Percentiles rank a stretch among this genome's conserved stretches.
phyloP scores from a whole-genome alignment of 2,329 filamentous ascomycete species.

The Pochonia chlamydosporia region DNA sequence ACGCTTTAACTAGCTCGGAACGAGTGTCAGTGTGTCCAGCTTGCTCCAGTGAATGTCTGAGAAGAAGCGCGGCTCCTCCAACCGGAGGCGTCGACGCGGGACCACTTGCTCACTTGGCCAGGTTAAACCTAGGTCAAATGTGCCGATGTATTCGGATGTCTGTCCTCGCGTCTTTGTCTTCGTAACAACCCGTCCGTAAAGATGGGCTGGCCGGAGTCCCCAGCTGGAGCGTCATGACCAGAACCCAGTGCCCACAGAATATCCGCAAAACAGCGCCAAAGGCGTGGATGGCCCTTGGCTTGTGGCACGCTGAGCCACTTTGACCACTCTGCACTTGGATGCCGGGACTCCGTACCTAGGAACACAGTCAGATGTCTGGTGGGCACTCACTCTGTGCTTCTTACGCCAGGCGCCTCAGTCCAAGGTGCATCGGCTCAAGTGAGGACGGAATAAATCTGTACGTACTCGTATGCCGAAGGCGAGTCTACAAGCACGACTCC shows the following conservation, averaged over 20 bases:
- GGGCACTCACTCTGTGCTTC: no score
- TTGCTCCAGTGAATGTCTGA: conserved; percentile 6
- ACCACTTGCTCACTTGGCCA: conserved; percentile 7
- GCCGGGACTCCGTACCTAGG: no score
- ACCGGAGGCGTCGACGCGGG: conserved; percentile 7
- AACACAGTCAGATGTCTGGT: not conserved
- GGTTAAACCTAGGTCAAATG: conserved; percentile 5
- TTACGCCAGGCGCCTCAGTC: no score
- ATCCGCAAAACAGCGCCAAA: not conserved
- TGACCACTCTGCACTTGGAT: not conserved
- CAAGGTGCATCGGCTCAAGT: no score
- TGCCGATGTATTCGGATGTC: not conserved
- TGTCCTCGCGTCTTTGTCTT: not conserved
- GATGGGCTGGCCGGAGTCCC: no score
- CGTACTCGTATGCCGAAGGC: no score
- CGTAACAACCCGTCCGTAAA: no score
- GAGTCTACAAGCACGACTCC: no score
- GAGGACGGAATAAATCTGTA: no score
- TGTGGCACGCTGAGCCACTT: not conserved
- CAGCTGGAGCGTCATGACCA: conserved; percentile 3
- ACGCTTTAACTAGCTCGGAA: conserved; percentile 1
- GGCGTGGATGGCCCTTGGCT: not conserved
- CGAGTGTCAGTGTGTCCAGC: not conserved
- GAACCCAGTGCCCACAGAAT: not conserved
- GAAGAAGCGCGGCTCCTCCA: conserved; percentile 3